phyloP scores from a whole-genome alignment of 2,329 filamentous ascomycete genomes.

The Paraconiothyrium brasiliense region DNA sequence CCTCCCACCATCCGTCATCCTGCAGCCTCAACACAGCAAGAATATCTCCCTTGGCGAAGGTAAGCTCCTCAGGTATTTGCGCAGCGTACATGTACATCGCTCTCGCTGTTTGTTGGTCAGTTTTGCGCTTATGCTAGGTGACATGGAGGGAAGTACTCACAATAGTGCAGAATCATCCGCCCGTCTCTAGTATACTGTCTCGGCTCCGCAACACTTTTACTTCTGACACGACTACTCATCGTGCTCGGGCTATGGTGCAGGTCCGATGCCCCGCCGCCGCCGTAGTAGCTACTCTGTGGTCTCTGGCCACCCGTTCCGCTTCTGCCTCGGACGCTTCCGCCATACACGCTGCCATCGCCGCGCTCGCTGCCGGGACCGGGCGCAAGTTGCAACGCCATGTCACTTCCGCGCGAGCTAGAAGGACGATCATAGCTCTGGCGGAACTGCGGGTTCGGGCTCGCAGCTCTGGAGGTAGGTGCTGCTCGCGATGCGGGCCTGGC shows the following conservation, averaged over 20 bases:
- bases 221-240: conserved; percentile 63
- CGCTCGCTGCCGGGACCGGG: conserved; percentile 48
- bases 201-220: conserved; percentile 89
- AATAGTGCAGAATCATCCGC: conserved; percentile 88
- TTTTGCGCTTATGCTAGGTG: neutral
- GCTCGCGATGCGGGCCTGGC: conserved; percentile 44
- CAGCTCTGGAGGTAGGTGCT: conserved; percentile 52
- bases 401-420: conserved; percentile 54
- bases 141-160: conserved; percentile 66
- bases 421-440: conserved; percentile 59
- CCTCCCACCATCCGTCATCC: conserved; percentile 99
- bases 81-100: conserved; percentile 95
- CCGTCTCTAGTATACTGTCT: conserved; percentile 87
- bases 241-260: conserved; percentile 40
- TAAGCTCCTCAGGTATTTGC: conserved; percentile 93
- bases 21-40: conserved; percentile 89
- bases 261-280: conserved; percentile 40
- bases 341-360: conserved; percentile 51
- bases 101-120: conserved; percentile 68
- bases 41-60: conserved; percentile 91
- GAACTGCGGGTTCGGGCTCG: conserved; percentile 64
- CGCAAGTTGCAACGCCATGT: conserved; percentile 58
- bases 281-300: conserved; percentile 58
- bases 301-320: conserved; percentile 36
- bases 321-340: conserved; percentile 51